phyloP scores from a whole-genome alignment of 495 filamentous ascomycete species.

The Podospora fimiseda region DNA sequence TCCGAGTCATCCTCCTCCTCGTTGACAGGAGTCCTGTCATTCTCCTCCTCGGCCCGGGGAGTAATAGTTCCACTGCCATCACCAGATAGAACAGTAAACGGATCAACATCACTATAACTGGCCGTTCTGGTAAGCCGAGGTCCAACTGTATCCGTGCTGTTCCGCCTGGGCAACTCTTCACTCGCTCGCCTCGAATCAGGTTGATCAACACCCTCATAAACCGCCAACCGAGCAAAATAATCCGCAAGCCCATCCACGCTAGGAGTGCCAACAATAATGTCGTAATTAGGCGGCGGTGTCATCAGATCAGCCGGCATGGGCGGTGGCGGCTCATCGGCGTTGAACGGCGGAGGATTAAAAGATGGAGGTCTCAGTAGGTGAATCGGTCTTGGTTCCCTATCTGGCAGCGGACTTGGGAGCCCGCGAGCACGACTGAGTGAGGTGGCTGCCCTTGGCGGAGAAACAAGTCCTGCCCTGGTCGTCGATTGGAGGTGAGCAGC shows the following conservation, averaged over 20 bases:
- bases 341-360: slow-evolving; percentile 86
- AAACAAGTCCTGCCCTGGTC: not conserved
- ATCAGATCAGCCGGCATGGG: slow-evolving; percentile 41
- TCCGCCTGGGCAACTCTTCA: not conserved
- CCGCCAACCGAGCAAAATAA: slow-evolving; percentile 65
- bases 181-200: slow-evolving; percentile 9
- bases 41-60: not conserved
- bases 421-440: slow-evolving; percentile 7
- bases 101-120: slow-evolving; percentile 1
- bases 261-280: slow-evolving; percentile 72
- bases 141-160: slow-evolving; percentile 8
- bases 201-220: slow-evolving; percentile 38
- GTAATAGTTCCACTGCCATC: not conserved
- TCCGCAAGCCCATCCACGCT: slow-evolving; percentile 78
- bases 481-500: slow-evolving; percentile 25
- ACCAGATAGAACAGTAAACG: no score
- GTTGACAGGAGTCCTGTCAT: not conserved
- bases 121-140: not conserved
- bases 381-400: slow-evolving; percentile 56
- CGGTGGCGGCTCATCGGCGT: slow-evolving; percentile 78
- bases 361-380: slow-evolving; percentile 85
- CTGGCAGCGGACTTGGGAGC: slow-evolving; percentile 14
- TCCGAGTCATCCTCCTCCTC: slow-evolving; percentile 16
- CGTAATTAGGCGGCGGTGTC: slow-evolving; percentile 87
- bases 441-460: not conserved